Base-by-base conservation (phyloP, 108 stramenopile species). In the Cyclostephanos invisitatus region DNA sequence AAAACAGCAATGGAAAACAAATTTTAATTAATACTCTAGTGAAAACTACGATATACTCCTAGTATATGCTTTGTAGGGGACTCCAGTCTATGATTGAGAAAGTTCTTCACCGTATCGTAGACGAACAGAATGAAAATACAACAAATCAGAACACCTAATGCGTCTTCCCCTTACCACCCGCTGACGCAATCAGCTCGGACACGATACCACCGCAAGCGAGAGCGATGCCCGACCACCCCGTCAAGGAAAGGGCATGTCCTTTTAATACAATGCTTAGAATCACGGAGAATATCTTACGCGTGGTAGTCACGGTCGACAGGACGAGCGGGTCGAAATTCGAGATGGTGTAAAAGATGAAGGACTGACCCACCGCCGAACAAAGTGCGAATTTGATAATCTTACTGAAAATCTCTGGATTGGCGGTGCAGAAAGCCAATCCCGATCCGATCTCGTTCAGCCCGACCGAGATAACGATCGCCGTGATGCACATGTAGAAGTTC, bases 321-420 rank as follows among this genome's bases (percentile, higher is more conserved):
- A 97, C 84, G 37, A 98, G 85, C 20, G 98, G 96, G 75, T 97
- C 98, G 78, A 98, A 98, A 85, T 91, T 94, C 71, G 94, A 89
- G 89, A 99, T 96, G 32, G 97, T 98, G 85, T 92, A 97, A 77
- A 98, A 99, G 85, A 99, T 98, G 85, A 98, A 98, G 67, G 92
- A 94, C 81, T 99, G 99, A 5, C 99, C 99, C 32, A 96, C 84
- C 12, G 99, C 98, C 5, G 94, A 95, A 75, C 97, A 96, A 22
- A 94, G 54, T 28, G 96, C 87, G 76, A 98, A 99, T 64, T 89
- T 91, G 73, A 89, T 68, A 59, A 97, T 89, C 67, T 96, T 96
- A 75, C 72, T 72, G 44, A 96, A 50, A 58, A 98, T 88, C 48
- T 90, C 90, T n/a, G 93, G 96, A 67, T 97, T 93, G 15, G 69